A percentile compares a stretch with the other conserved stretches of the same genome.
These are phyloP conservation scores for Cystobasidium tubakii DNA, from an alignment of 768 basidiomycete genomes.

Conservation along the genomic window DNA sequence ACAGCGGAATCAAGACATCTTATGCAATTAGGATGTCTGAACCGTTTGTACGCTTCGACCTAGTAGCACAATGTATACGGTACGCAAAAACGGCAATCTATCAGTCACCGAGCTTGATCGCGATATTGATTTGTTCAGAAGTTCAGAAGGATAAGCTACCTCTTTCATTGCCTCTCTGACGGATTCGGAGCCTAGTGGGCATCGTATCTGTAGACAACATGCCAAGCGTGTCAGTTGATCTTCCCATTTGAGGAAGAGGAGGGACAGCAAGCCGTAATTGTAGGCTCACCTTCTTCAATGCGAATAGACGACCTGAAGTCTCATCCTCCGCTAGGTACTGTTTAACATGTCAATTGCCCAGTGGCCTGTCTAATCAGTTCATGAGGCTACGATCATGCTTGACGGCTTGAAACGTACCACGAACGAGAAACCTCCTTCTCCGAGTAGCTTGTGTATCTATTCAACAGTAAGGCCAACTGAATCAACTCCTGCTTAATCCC, in stretches of 20 bases:
- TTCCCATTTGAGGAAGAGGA: background rate
- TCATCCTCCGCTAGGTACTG: conserved; percentile 47
- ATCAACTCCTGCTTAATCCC: background rate
- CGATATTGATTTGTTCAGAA: too few relatives aligned
- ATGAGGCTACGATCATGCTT: background rate
- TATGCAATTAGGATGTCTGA: conserved; percentile 96
- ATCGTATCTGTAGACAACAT: conserved; percentile 58
- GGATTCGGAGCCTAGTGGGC: conserved; percentile 77
- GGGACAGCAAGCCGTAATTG: too few relatives aligned
- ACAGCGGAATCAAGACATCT: conserved; percentile 51
- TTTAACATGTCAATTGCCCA: background rate
- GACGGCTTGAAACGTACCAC: conserved; percentile 58
- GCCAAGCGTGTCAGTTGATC: background rate
- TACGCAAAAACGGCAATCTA: too few relatives aligned
- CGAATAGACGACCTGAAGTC: conserved; percentile 69
- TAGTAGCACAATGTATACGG: conserved; percentile 48
- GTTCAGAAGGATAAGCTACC: conserved; percentile 44
- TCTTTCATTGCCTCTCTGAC: conserved; percentile 62
- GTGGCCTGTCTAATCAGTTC: background rate
- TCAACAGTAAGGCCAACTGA: too few relatives aligned
- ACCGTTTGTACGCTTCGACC: conserved; percentile 87
- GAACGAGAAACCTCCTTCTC: conserved; percentile 92
- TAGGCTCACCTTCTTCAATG: conserved; percentile 70
- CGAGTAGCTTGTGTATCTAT: conserved; percentile 82
- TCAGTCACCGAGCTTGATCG: too few relatives aligned